These are phyloP conservation scores for Mycocentrospora acerina DNA, from an alignment of 2,329 filamentous ascomycete genomes.

Conservation along the genomic window DNA sequence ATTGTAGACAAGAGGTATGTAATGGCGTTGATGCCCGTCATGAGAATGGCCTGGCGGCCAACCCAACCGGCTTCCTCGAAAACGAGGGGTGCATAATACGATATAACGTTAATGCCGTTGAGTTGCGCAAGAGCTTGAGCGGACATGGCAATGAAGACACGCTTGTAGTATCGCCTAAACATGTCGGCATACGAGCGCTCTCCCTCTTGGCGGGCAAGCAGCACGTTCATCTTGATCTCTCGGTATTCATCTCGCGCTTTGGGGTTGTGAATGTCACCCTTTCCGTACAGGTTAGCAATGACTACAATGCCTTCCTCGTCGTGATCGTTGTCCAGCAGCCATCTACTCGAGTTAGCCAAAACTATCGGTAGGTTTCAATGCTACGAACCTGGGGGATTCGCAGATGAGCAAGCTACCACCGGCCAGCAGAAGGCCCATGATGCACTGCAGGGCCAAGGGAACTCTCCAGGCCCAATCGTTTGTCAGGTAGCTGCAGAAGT, in stretches of 20 bases:
- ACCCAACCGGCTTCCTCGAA: constrained; percentile 97
- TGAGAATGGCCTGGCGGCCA: constrained; percentile 86
- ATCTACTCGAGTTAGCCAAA: constrained; percentile 56
- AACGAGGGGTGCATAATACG: constrained; percentile 94
- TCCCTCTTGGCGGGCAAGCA: constrained; percentile 90
- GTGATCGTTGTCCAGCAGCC: constrained; percentile 95
- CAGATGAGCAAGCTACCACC: constrained; percentile 89
- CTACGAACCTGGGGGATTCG: constrained; percentile 83
- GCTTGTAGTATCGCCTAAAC: constrained; percentile 88
- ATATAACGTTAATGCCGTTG: constrained; percentile 99
- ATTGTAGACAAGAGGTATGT: constrained; percentile 91
- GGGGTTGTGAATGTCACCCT: constrained; percentile 88
- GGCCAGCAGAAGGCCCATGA: constrained; percentile 87
- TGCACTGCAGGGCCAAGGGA: constrained; percentile 86
- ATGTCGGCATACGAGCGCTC: constrained; percentile 90
- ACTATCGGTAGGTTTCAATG: neutral
- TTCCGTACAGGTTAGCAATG: constrained; percentile 95
- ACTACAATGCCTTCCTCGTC: constrained; percentile 98
- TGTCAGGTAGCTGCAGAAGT: constrained; percentile 89
- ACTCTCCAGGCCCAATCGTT: constrained; percentile 86
- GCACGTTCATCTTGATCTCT: constrained; percentile 98
- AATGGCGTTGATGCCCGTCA: constrained; percentile 94
- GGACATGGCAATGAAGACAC: constrained; percentile 98
- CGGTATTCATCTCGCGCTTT: constrained; percentile 95
- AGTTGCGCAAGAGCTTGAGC: constrained; percentile 93